phyloP scores from a whole-genome alignment of 305 asterid genomes.

The Solanum hybrid region DNA sequence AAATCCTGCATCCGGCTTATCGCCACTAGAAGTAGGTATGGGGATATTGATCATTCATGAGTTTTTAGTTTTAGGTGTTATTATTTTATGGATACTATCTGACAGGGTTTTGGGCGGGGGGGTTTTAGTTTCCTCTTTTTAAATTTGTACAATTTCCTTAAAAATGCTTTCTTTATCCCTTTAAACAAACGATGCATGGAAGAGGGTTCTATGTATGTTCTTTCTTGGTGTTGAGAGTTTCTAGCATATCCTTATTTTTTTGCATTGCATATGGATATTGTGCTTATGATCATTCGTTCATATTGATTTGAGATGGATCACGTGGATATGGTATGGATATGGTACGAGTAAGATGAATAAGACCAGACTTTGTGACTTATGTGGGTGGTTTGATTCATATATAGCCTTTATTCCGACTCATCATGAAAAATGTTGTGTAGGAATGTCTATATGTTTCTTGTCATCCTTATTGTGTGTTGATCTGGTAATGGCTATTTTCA shows the following conservation, averaged over 20 bases:
- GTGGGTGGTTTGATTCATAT: not conserved
- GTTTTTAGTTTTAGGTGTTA: conserved; percentile 5
- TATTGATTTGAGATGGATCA: not conserved
- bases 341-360: not conserved
- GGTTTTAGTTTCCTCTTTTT: not conserved
- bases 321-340: not conserved
- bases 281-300: not conserved
- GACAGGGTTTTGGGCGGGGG: conserved; percentile 5
- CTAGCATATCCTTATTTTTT: not conserved
- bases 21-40: not conserved
- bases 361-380: not conserved
- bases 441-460: not conserved
- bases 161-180: not conserved
- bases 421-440: not conserved
- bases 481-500: not conserved
- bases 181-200: not conserved
- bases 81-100: conserved; percentile 3
- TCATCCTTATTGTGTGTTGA: not conserved
- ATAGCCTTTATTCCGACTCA: not conserved
- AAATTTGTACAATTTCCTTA: not conserved
- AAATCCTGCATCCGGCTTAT: not conserved
- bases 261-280: not conserved
- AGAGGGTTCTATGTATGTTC: not conserved
- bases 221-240: not conserved
- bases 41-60: conserved; percentile 8